Base-by-base conservation (phyloP, 192 early-diverging fungal genomes). In the Podila epigama region DNA sequence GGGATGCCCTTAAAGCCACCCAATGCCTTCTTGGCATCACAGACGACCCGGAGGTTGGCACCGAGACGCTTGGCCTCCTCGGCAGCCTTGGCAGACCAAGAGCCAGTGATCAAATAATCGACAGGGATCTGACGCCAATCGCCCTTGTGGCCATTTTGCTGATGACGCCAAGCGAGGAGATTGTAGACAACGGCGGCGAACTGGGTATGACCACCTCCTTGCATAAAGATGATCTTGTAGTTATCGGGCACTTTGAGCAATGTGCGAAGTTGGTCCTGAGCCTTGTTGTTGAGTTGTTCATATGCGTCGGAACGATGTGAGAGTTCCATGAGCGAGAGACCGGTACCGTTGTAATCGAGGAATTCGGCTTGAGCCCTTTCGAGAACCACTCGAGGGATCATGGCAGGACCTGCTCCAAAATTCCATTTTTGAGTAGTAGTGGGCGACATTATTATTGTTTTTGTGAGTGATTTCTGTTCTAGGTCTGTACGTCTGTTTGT, bases 251-350 rank as follows among this genome's bases (percentile, higher is more conserved):
- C 86, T n/a, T 84, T 70, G 48, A 98, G 84, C 13, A 97, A 75
- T 3, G 68, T 65, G 13, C 88, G 86, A 50, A 97, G 88, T 25
- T 93, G 84, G 2, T 79, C 67, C 67, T 98, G 90, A 10, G 98
- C 91, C 20, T 82, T 82, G 57, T 84, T 77, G 67, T 95, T 85
- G 66, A 97, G 89, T 16, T 71, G 70, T 41, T 91, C 93, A 65
- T 96, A 99, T 11, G 87, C 82, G 63, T 87, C 87, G 31, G 94
- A 94, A 37, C 98, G 94, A 73, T 99, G 97, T 9, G 95, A 97
- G 75, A 99, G 84, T 70, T 98, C 97, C 89, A 99, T 89, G 54
- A 99, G 89, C 0, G 95, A 97, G 86, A 94, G 88, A 42, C 95
- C 95, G 0, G 91, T 89, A 67, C 86, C 84, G 55, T 90, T 82